Percentiles rank a stretch among this genome's conserved stretches.
phyloP scores from a whole-genome alignment of 371 early-diverging fungal genomes.

The Saksenaea oblongispora region DNA sequence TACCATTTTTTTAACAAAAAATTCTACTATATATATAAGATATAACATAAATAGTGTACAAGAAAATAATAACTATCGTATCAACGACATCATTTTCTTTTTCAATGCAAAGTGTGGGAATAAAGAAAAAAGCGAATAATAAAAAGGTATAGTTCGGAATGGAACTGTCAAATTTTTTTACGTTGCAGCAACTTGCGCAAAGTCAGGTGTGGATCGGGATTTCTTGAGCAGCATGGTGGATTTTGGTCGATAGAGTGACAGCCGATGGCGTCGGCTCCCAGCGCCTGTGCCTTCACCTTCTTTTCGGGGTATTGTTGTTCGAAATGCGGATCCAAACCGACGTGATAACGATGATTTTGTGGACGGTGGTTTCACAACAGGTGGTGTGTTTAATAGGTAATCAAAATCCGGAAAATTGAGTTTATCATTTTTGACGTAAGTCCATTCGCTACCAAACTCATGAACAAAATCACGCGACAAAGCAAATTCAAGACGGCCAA shows the following conservation, averaged over 20 bases:
- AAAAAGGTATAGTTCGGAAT: no score
- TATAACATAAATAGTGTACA: no score
- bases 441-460: slow-evolving; percentile 4
- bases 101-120: no score
- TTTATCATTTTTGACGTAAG: neutral
- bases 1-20: no score
- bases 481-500: slow-evolving; percentile 14
- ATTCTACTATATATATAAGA: no score
- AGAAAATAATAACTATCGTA: no score
- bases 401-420: neutral
- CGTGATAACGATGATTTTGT: neutral
- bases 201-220: neutral
- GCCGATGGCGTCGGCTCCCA: slow-evolving; percentile 3
- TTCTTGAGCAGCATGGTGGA: neutral
- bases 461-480: slow-evolving; percentile 13
- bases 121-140: no score
- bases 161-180: neutral
- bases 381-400: neutral
- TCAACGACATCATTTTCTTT: no score
- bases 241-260: slow-evolving; percentile 12
- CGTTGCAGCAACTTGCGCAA: neutral
- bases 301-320: slow-evolving; percentile 9
- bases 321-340: neutral
- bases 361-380: neutral
- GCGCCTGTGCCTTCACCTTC: neutral